Conservation (phyloP, 169 alveolate genomes). For the Cystoisospora suis region DNA sequence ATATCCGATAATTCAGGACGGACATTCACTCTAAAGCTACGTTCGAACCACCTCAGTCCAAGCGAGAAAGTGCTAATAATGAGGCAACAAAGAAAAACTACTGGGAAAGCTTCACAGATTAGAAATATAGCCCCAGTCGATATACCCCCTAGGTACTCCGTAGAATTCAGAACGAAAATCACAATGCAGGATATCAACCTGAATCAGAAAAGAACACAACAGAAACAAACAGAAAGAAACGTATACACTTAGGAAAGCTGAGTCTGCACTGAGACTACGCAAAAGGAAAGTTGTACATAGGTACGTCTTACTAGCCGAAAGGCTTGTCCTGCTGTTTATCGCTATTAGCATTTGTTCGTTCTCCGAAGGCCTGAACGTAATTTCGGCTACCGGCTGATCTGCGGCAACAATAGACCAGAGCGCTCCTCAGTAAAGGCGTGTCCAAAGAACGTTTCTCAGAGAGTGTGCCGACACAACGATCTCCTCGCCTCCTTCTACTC, state of each 20-base stretch:
- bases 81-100: not conserved
- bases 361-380: too few relatives aligned
- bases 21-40: not conserved
- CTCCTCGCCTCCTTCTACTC: too few relatives aligned
- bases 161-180: not conserved
- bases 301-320: too few relatives aligned
- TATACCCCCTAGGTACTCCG: not conserved
- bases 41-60: not conserved
- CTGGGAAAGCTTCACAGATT: not conserved
- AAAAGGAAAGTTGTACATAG: too few relatives aligned
- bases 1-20: not conserved
- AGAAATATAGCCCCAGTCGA: not conserved
- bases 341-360: too few relatives aligned
- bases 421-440: too few relatives aligned
- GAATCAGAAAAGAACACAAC: not conserved
- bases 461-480: too few relatives aligned
- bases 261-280: too few relatives aligned
- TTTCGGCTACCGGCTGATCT: too few relatives aligned
- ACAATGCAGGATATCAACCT: not conserved
- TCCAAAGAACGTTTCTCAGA: too few relatives aligned
- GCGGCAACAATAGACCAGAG: too few relatives aligned
- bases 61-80: not conserved
- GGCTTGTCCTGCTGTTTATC: too few relatives aligned
- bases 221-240: not conserved
- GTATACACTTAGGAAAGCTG: not conserved